phyloP scores from a whole-genome alignment of 75 land plant genomes.

The Sequoia sempervirens region DNA sequence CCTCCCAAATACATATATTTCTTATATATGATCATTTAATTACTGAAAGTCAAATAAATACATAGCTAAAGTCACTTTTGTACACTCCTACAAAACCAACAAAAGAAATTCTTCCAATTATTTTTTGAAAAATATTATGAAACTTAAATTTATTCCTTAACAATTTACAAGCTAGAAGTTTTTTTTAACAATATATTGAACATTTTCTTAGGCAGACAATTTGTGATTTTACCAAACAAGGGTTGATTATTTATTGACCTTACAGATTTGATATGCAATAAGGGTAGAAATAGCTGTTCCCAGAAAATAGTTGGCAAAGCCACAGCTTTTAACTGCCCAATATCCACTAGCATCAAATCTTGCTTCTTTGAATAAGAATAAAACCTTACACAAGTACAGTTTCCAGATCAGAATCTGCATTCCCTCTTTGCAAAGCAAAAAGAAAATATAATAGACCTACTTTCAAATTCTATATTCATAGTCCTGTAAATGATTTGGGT shows the following conservation, averaged over 20 bases:
- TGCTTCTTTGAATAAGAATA: not conserved
- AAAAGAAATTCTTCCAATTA: not conserved
- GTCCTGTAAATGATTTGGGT: not conserved
- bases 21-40: too few species aligned
- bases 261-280: not conserved
- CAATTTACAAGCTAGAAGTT: too few species aligned
- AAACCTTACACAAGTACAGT: not conserved
- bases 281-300: not conserved
- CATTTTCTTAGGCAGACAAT: not conserved
- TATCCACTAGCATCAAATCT: not conserved
- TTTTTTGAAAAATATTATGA: too few species aligned
- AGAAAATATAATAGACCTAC: not conserved
- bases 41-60: not conserved
- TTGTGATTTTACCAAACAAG: not conserved
- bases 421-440: too few species aligned
- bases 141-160: not conserved
- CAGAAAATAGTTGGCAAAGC: not conserved
- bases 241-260: not conserved
- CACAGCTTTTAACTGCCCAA: not conserved
- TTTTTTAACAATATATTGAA: not conserved
- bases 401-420: not conserved
- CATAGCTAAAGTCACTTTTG: not conserved
- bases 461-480: not conserved
- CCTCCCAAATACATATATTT: too few species aligned
- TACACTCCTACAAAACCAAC: not conserved